Conservation (phyloP, 257 asterid species). For the Gardenia jasminoides region DNA sequence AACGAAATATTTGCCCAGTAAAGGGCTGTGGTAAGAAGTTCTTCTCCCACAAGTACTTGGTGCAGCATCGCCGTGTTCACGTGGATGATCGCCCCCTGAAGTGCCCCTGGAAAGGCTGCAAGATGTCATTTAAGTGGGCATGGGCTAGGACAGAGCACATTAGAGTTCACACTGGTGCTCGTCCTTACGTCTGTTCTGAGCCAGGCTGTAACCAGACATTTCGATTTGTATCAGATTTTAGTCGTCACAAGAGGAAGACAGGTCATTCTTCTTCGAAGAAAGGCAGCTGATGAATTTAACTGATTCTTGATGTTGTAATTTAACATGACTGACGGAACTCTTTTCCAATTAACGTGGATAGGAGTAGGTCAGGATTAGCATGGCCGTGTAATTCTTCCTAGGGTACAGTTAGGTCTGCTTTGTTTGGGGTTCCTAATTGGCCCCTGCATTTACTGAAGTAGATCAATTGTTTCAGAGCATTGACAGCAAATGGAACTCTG, state of each 20-base stretch:
- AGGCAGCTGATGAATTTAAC: slow-evolving; percentile 30
- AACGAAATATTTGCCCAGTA: slow-evolving; percentile 75
- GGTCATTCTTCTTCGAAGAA: slow-evolving; percentile 76
- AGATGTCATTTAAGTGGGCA: slow-evolving; percentile 98
- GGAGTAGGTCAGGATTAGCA: slow-evolving; percentile 21
- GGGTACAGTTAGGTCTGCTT: slow-evolving; percentile 21
- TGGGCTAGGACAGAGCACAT: slow-evolving; percentile 99
- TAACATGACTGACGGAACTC: slow-evolving; percentile 21
- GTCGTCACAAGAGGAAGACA: slow-evolving; percentile 98
- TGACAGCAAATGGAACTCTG: slow-evolving; percentile 2
- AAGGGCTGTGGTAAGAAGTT: slow-evolving; percentile 94
- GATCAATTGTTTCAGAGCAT: slow-evolving; percentile 20
- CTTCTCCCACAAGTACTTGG: slow-evolving; percentile 92
- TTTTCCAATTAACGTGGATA: slow-evolving; percentile 18
- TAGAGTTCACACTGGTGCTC: slow-evolving; percentile 94
- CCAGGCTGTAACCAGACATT: slow-evolving; percentile 93
- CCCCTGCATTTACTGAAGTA: slow-evolving; percentile 13
- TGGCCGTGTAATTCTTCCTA: slow-evolving; percentile 15
- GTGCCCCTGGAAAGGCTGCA: slow-evolving; percentile 99
- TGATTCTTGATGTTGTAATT: slow-evolving; percentile 2
- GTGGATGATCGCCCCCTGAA: slow-evolving; percentile 95
- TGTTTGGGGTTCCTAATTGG: slow-evolving; percentile 21
- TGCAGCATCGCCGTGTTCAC: slow-evolving; percentile 97
- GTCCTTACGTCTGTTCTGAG: slow-evolving; percentile 84
- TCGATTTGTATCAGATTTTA: slow-evolving; percentile 95